Evolutionary conservation across 371 early-diverging fungal species (phyloP).

Genomic region (Funneliformis caledonium): DNA sequence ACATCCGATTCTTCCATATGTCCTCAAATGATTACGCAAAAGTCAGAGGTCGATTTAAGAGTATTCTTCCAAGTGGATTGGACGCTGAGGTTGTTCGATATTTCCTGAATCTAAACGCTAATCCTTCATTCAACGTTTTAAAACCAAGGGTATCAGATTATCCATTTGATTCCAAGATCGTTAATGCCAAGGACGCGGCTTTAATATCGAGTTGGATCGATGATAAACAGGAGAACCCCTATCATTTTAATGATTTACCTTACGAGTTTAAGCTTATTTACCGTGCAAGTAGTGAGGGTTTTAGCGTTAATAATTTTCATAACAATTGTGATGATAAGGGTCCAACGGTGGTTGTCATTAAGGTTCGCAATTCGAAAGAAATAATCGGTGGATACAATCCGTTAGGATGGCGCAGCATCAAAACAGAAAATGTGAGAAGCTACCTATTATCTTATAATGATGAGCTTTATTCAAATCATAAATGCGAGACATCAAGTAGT

Average conservation of each 20-base stretch:
- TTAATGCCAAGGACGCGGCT: neutral
- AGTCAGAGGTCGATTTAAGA: neutral
- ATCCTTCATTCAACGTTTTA: too few species aligned
- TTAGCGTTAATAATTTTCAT: conserved; percentile 9
- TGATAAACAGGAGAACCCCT: neutral
- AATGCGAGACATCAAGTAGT: neutral
- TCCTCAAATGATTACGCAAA: neutral
- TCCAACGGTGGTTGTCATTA: conserved; percentile 20
- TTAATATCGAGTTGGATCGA: conserved; percentile 15
- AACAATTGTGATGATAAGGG: conserved; percentile 26
- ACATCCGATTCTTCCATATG: conserved; percentile 23
- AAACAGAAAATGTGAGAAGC: too few species aligned
- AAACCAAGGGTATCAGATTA: too few species aligned
- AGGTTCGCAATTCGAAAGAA: neutral
- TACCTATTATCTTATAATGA: too few species aligned
- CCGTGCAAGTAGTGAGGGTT: conserved; percentile 31
- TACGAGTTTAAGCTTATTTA: conserved; percentile 10
- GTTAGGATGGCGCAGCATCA: neutral
- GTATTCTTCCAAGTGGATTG: neutral
- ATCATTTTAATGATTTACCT: conserved; percentile 1
- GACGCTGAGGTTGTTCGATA: too few species aligned
- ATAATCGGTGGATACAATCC: conserved; percentile 18
- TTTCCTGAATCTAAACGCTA: too few species aligned
- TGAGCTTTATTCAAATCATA: neutral
- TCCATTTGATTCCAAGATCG: neutral